phyloP scores from a whole-genome alignment of 345 rosid species.

The Trapa incisa region DNA sequence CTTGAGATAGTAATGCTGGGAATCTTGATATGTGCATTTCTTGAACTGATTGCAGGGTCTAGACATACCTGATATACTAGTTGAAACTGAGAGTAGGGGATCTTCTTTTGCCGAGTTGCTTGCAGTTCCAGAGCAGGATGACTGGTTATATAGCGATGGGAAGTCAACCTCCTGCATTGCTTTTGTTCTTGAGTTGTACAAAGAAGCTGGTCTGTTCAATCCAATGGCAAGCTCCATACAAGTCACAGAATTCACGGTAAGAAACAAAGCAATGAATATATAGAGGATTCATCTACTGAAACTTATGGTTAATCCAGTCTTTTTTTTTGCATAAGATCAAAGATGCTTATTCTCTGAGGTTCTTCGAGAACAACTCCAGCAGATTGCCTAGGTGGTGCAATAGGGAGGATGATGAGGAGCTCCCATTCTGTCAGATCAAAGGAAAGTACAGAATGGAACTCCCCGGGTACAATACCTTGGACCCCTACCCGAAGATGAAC shows the following conservation, averaged over 20 bases:
- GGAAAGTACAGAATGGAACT: slow-evolving; percentile 94
- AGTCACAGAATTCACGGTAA: slow-evolving; percentile 94
- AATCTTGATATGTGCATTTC: neutral
- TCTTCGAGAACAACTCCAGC: slow-evolving; percentile 68
- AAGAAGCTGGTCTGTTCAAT: slow-evolving; percentile 84
- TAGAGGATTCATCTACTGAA: neutral
- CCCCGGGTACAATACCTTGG: slow-evolving; percentile 76
- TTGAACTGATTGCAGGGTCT: slow-evolving; percentile 43
- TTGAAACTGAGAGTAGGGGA: slow-evolving; percentile 78
- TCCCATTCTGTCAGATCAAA: slow-evolving; percentile 76
- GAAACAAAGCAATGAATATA: slow-evolving; percentile 6
- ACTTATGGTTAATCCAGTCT: neutral
- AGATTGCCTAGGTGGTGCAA: slow-evolving; percentile 91
- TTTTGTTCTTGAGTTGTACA: slow-evolving; percentile 85
- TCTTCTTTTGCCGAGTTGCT: slow-evolving; percentile 74
- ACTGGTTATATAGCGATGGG: slow-evolving; percentile 88
- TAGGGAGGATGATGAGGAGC: slow-evolving; percentile 57
- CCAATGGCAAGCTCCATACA: slow-evolving; percentile 54
- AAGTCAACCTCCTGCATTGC: slow-evolving; percentile 90
- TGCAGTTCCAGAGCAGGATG: slow-evolving; percentile 92
- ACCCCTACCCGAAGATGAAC: slow-evolving; percentile 83
- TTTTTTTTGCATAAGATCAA: slow-evolving; percentile 10
- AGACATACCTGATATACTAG: slow-evolving; percentile 67
- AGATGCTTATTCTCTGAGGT: slow-evolving; percentile 74
- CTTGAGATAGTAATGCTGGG: neutral